phyloP scores from a whole-genome alignment of 306 rosid genomes.

The Pachyrhizus erosus region DNA sequence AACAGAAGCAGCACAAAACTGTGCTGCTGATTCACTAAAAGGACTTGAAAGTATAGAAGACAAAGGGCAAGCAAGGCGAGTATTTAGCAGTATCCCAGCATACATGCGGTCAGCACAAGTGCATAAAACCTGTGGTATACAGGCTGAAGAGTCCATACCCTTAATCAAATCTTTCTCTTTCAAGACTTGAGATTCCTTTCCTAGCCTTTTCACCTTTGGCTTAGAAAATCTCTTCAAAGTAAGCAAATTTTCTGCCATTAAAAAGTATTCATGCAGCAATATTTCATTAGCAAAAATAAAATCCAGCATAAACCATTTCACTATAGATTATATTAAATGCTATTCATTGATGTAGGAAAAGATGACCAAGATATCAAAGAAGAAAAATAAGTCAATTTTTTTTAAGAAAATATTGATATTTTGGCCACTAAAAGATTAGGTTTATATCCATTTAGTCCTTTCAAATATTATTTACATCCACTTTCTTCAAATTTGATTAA shows the following conservation, averaged over 20 bases:
- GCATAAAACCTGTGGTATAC: slow-evolving; percentile 80
- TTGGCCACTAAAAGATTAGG: slow-evolving; percentile 1
- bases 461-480: slow-evolving; percentile 23
- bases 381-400: not conserved
- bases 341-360: slow-evolving; percentile 11
- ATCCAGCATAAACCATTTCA: slow-evolving; percentile 29
- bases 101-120: slow-evolving; percentile 72
- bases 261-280: slow-evolving; percentile 41
- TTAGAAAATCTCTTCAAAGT: slow-evolving; percentile 86
- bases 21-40: slow-evolving; percentile 74
- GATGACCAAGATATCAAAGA: slow-evolving; percentile 32
- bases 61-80: slow-evolving; percentile 86
- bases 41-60: slow-evolving; percentile 78
- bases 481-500: slow-evolving; percentile 19
- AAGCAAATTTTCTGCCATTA: slow-evolving; percentile 69
- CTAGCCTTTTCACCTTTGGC: slow-evolving; percentile 78
- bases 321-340: slow-evolving; percentile 25
- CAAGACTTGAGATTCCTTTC: slow-evolving; percentile 82
- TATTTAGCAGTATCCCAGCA: slow-evolving; percentile 79
- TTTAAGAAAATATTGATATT: slow-evolving; percentile 23
- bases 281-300: slow-evolving; percentile 49
- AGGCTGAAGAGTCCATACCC: slow-evolving; percentile 66
- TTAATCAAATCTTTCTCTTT: slow-evolving; percentile 84
- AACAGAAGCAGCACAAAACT: slow-evolving; percentile 77
- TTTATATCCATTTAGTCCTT: not conserved